Evolutionary conservation across 805 yeast species (phyloP).

Genomic region (Lachancea nothofagi): DNA sequence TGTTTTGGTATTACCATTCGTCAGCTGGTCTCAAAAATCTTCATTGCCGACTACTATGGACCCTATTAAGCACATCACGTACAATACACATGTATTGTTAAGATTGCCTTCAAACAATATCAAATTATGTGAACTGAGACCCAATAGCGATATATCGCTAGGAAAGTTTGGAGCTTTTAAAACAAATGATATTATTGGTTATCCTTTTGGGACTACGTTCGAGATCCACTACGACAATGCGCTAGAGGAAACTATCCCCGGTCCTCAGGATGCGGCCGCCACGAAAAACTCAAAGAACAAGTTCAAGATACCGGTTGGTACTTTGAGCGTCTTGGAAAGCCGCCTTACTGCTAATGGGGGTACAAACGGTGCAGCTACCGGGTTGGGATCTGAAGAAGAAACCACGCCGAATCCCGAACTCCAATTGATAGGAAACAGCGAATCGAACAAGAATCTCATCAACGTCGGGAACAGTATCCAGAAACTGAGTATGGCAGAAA

Average conservation of each 20-base stretch:
- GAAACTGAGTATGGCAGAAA: slow-evolving; percentile 68
- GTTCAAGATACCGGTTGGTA: slow-evolving; percentile 24
- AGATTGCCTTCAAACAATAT: slow-evolving; percentile 77
- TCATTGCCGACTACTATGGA: slow-evolving; percentile 15
- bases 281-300: slow-evolving; percentile 2
- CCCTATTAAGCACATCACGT: slow-evolving; percentile 24
- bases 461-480: slow-evolving; percentile 70
- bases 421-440: slow-evolving; percentile 40
- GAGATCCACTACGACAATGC: slow-evolving; percentile 53
- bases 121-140: slow-evolving; percentile 62
- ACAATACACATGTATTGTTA: slow-evolving; percentile 46
- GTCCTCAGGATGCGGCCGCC: slow-evolving; percentile 5
- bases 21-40: neutral
- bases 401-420: slow-evolving; percentile 34
- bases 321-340: slow-evolving; percentile 18
- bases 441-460: slow-evolving; percentile 58
- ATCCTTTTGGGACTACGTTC: slow-evolving; percentile 82
- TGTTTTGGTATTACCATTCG: neutral
- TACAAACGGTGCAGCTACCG: slow-evolving; percentile 13
- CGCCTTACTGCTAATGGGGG: slow-evolving; percentile 22
- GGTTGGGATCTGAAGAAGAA: slow-evolving; percentile 28
- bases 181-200: slow-evolving; percentile 71
- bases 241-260: slow-evolving; percentile 13
- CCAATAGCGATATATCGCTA: slow-evolving; percentile 56
- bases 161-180: slow-evolving; percentile 91